Base-by-base conservation (phyloP, 2,329 filamentous ascomycete genomes). In the Beauveria sp. region DNA sequence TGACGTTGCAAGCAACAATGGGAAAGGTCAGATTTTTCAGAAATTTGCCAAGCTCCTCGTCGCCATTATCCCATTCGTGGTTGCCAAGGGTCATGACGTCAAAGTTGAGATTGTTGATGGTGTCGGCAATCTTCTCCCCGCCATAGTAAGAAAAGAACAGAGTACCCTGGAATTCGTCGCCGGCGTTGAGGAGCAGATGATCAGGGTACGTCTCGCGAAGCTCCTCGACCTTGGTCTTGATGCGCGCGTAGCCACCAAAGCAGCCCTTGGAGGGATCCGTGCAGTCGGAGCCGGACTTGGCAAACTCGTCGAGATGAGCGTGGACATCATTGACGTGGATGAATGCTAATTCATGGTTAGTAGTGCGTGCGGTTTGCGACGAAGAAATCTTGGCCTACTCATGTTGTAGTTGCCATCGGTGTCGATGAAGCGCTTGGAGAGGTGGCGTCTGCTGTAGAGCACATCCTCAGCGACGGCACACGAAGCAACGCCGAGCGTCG, bases 281-380 rank as follows among this genome's bases (percentile, higher is more conserved):
- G 74, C 86, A 88, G 72, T 87, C 84, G 12, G 83, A 82, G 60
- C 86, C 86, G 0, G 82, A 83, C 16, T 80, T 78, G 30, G 79
- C 76, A 72, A 84, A 88, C 70, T 88, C 73, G 68, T 88, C 85
- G 20, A 88, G 75, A 69, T 88, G 86, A 16, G 86, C 81, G 69
- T 88, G 86, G 16, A 88, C 83, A 69, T 88, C 86, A 68, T 88
- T 88, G 76, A 88, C 79, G 70, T 88, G 86, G 73, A 87, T 87
- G 74, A 88, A 87, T 7, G 85, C 76, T 78, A 60, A 6, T 51
- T n/a, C 22, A 18, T 18, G 6, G 10, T 40, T 10, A 26, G 30
- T 56, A 60, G 45, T 16, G 26, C 3, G 3, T 38, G 22, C 24
- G 28, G 10, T 43, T 22, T 12, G 6, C 12, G n/a, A 20, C 5